phyloP scores from a whole-genome alignment of 2,329 filamentous ascomycete genomes.

The Zymoseptoria ardabiliae region DNA sequence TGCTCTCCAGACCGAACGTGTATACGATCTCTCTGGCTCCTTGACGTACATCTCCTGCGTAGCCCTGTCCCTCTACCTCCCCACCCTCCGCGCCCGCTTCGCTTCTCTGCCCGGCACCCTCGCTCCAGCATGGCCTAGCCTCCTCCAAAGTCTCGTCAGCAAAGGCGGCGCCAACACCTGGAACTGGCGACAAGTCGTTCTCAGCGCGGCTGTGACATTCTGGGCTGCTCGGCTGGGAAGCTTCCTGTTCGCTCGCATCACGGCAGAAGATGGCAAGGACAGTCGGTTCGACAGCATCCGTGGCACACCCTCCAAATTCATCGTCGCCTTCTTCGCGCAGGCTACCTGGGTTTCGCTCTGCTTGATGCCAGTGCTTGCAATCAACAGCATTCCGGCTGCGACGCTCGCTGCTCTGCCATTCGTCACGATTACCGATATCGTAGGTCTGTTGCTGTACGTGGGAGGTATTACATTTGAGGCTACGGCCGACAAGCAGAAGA shows the following conservation, averaged over 20 bases:
- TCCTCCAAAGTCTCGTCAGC: conserved; percentile 40
- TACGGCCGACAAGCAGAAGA: conserved; percentile 58
- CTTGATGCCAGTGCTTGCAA: conserved; percentile 55
- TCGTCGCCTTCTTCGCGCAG: conserved; percentile 52
- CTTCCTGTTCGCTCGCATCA: conserved; percentile 57
- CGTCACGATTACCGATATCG: conserved; percentile 46
- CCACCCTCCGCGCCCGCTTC: conserved; percentile 48
- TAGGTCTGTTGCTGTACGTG: conserved; percentile 52
- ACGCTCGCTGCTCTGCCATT: conserved; percentile 45
- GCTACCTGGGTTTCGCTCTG: conserved; percentile 63
- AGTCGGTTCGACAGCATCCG: conserved; percentile 51
- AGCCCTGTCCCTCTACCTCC: conserved; percentile 54
- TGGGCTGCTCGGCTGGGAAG: conserved; percentile 58
- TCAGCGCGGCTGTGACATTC: conserved; percentile 49
- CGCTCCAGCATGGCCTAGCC: conserved; percentile 39
- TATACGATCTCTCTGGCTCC: conserved; percentile 62
- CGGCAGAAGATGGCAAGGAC: conserved; percentile 51
- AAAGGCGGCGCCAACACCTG: conserved; percentile 37
- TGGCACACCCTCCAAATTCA: conserved; percentile 45
- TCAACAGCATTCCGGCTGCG: conserved; percentile 54
- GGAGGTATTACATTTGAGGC: conserved; percentile 56
- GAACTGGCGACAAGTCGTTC: conserved; percentile 56
- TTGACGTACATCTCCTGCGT: conserved; percentile 60
- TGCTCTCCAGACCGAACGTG: conserved; percentile 53
- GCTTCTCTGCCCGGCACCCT: conserved; percentile 39